Evolutionary conservation across 495 filamentous ascomycete species (phyloP).

Genomic region (Melanomma pulvis-pyrius): DNA sequence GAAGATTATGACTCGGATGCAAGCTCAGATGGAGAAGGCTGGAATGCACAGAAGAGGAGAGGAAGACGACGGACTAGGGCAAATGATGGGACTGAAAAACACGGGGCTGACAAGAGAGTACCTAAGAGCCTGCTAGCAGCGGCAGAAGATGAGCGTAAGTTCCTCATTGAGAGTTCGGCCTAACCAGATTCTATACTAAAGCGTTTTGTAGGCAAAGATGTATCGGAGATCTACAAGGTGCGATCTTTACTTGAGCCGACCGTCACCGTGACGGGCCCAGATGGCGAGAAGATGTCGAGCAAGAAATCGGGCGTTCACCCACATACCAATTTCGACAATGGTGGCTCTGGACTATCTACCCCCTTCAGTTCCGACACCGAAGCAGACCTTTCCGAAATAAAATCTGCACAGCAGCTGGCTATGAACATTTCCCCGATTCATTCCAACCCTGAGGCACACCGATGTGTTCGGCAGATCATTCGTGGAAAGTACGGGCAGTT

Average conservation of each 20-base stretch:
- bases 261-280: constrained; percentile 65
- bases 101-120: constrained; percentile 36
- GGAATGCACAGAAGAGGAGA: constrained; percentile 44
- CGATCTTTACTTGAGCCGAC: constrained; percentile 65
- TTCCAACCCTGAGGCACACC: constrained; percentile 71
- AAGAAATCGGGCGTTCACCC: constrained; percentile 77
- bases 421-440: constrained; percentile 78
- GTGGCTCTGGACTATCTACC: constrained; percentile 69
- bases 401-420: constrained; percentile 78
- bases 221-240: constrained; percentile 49
- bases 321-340: constrained; percentile 73
- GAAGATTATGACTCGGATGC: constrained; percentile 38
- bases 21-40: constrained; percentile 55
- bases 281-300: constrained; percentile 56
- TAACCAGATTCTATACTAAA: constrained; percentile 9
- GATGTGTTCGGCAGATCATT: constrained; percentile 83
- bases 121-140: constrained; percentile 65
- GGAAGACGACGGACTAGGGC: constrained; percentile 39
- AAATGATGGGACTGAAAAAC: constrained; percentile 32
- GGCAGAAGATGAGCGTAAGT: constrained; percentile 79
- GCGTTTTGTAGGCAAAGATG: constrained; percentile 45
- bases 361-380: constrained; percentile 87
- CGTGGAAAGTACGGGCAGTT: constrained; percentile 80
- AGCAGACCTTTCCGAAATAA: constrained; percentile 79
- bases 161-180: background rate